These are phyloP conservation scores for Penicillium sp. DNA, from an alignment of 2,329 filamentous ascomycete species.

Conservation along the genomic window DNA sequence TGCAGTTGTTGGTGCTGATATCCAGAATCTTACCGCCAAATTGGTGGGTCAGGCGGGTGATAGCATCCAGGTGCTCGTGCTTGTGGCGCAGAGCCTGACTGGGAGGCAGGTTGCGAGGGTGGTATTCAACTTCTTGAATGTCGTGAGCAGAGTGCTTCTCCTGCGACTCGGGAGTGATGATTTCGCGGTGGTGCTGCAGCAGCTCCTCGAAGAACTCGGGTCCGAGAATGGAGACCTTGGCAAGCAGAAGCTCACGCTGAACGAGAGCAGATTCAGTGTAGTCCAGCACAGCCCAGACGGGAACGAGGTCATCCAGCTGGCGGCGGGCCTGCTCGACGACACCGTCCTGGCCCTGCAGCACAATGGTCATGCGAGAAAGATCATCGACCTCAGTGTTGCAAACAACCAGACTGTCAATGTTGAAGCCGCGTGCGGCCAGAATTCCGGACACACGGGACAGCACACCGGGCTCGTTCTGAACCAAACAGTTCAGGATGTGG, in stretches of 20 bases:
- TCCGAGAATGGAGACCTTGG: conserved; percentile 93
- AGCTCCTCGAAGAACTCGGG: conserved; percentile 98
- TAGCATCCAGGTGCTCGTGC: conserved; percentile 92
- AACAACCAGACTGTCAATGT: conserved; percentile 96
- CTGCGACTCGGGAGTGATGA: conserved; percentile 52
- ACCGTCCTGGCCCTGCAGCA: conserved; percentile 90
- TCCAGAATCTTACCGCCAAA: conserved; percentile 97
- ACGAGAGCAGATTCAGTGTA: conserved; percentile 90
- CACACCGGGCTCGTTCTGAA: conserved; percentile 98
- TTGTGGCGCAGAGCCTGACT: conserved; percentile 92
- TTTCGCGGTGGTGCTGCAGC: conserved; percentile 90
- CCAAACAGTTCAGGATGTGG: conserved; percentile 95
- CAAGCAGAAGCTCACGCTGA: conserved; percentile 88
- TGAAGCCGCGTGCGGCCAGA: conserved; percentile 92
- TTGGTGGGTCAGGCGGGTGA: conserved; percentile 94
- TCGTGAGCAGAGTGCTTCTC: conserved; percentile 21
- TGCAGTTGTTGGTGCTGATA: conserved; percentile 97
- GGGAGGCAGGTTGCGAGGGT: conserved; percentile 77
- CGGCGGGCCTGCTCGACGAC: conserved; percentile 95
- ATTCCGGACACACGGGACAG: conserved; percentile 95
- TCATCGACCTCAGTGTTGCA: conserved; percentile 97
- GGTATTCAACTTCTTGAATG: conserved; percentile 59
- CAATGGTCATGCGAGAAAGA: conserved; percentile 97
- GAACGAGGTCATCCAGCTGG: conserved; percentile 92
- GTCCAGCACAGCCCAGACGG: conserved; percentile 96